phyloP scores from a whole-genome alignment of 2,329 filamentous ascomycete species.

The Lojkania enalia region DNA sequence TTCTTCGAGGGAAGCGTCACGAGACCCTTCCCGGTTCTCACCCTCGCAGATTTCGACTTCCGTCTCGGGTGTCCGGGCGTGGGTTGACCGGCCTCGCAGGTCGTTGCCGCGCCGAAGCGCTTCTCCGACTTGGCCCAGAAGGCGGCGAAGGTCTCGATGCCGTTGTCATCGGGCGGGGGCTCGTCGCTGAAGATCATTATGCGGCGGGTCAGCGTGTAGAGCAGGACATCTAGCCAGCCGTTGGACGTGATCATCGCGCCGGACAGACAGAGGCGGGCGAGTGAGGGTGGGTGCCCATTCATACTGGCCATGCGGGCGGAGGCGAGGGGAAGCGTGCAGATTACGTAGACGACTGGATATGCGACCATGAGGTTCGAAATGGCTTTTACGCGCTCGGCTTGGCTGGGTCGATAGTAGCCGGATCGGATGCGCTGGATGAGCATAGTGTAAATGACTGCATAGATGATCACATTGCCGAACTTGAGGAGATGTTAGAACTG shows the following conservation, averaged over 20 bases:
- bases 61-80: neutral
- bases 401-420: constrained; percentile 40
- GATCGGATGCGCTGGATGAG: constrained; percentile 43
- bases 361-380: constrained; percentile 64
- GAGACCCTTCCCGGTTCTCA: constrained; percentile 17
- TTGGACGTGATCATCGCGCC: constrained; percentile 62
- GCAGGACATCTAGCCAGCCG: constrained; percentile 61
- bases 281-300: constrained; percentile 53
- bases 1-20: constrained; percentile 22
- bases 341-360: constrained; percentile 69
- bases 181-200: constrained; percentile 59
- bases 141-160: constrained; percentile 41
- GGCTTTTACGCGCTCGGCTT: constrained; percentile 41
- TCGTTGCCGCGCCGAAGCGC: constrained; percentile 52
- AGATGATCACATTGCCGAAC: constrained; percentile 57
- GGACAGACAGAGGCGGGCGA: constrained; percentile 54
- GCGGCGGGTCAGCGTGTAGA: constrained; percentile 62
- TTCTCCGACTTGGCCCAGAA: constrained; percentile 38
- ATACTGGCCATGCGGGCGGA: constrained; percentile 66
- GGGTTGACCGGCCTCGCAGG: constrained; percentile 40
- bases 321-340: constrained; percentile 70
- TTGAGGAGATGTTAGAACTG: too few relatives aligned
- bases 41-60: constrained; percentile 7
- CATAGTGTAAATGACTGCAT: constrained; percentile 49
- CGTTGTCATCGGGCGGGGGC: constrained; percentile 41